Evolutionary conservation across 176 grass and related monocot species (phyloP).

Genomic region (Aegilops speltoides): DNA sequence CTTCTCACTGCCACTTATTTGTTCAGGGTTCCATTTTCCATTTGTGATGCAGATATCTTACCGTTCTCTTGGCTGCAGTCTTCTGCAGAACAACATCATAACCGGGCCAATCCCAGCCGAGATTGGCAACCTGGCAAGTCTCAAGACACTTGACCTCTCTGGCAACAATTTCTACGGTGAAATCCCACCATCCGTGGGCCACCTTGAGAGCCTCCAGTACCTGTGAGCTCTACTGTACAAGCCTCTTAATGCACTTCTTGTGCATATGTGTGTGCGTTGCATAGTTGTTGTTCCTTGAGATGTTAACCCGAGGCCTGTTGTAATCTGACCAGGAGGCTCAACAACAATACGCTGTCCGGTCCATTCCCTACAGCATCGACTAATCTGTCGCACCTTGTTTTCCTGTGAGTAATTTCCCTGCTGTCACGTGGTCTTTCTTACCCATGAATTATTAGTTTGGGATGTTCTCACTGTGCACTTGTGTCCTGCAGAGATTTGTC

Average conservation of each 20-base stretch:
- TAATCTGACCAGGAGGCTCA: slow-evolving; percentile 69
- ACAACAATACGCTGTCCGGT: slow-evolving; percentile 85
- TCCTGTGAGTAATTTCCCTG: slow-evolving; percentile 63
- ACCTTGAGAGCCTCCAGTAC: slow-evolving; percentile 78
- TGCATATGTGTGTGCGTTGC: too few relatives aligned
- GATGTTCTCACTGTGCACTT: neutral
- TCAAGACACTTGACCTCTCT: slow-evolving; percentile 87
- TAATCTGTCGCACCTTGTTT: slow-evolving; percentile 65
- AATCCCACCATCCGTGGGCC: slow-evolving; percentile 64
- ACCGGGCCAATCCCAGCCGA: slow-evolving; percentile 65
- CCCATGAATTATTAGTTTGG: neutral
- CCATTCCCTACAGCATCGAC: slow-evolving; percentile 65
- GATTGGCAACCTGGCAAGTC: slow-evolving; percentile 72
- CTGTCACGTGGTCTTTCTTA: neutral
- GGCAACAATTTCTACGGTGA: slow-evolving; percentile 65
- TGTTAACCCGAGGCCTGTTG: slow-evolving; percentile 24
- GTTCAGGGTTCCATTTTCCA: neutral
- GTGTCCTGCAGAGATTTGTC: slow-evolving; percentile 74
- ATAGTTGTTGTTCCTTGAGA: neutral
- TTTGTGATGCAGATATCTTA: neutral
- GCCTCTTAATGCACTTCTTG: slow-evolving; percentile 21
- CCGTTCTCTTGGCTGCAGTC: slow-evolving; percentile 39
- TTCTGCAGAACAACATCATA: slow-evolving; percentile 93
- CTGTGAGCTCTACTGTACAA: slow-evolving; percentile 48
- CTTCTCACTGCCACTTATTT: neutral